phyloP scores from a whole-genome alignment of 139 green algal species.

The Edaphochlamys debaryana region DNA sequence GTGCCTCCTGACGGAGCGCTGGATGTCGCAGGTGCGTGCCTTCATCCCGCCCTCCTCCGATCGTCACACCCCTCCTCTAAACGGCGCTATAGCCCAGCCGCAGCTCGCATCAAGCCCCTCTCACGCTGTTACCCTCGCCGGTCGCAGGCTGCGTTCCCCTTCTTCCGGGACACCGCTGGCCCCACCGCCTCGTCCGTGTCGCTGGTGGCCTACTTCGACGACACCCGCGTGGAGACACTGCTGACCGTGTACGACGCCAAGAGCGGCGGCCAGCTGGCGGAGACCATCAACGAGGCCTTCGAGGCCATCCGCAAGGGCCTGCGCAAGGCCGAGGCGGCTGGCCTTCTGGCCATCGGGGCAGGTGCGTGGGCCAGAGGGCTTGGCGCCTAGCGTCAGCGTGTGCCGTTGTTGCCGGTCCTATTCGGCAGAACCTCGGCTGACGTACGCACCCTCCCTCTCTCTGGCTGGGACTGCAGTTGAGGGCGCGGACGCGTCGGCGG shows the following conservation, averaged over 20 bases:
- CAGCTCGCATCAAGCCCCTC: too few relatives aligned
- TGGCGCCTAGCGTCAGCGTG: too few relatives aligned
- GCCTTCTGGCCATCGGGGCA: neutral
- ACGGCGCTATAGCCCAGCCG: too few relatives aligned
- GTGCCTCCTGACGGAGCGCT: constrained; percentile 64
- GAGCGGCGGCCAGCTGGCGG: constrained; percentile 30
- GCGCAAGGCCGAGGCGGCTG: neutral
- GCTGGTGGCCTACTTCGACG: constrained; percentile 69
- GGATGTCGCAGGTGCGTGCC: constrained; percentile 55
- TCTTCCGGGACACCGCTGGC: constrained; percentile 54
- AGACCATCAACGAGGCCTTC: constrained; percentile 24
- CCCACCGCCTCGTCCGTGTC: neutral
- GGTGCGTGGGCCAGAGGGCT: too few relatives aligned
- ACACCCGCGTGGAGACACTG: constrained; percentile 51
- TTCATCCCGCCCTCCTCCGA: too few relatives aligned
- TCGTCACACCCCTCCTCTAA: too few relatives aligned
- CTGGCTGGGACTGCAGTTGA: too few relatives aligned
- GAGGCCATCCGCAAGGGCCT: constrained; percentile 12
- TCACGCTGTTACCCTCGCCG: too few relatives aligned
- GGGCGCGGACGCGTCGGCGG: neutral
- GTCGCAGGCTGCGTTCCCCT: constrained; percentile 57
- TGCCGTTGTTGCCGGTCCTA: too few relatives aligned
- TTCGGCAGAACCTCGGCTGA: too few relatives aligned
- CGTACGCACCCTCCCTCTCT: too few relatives aligned
- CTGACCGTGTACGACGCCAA: constrained; percentile 53